These are phyloP conservation scores for Suillus americanus DNA, from an alignment of 768 basidiomycete species.

Conservation along the genomic window DNA sequence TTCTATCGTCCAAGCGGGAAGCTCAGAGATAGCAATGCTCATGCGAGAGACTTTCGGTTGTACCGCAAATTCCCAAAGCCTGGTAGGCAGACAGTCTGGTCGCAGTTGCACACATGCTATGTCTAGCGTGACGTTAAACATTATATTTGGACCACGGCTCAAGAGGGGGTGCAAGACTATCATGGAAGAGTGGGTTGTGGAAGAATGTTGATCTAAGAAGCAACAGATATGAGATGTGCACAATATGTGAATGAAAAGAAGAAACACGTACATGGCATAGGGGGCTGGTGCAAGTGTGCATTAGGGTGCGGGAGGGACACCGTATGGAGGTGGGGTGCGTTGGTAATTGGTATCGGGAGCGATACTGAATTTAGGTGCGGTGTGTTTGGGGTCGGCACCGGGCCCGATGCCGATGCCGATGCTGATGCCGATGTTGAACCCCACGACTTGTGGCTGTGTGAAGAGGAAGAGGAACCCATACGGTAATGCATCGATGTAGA, in stretches of 20 bases:
- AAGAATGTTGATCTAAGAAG: slow-evolving; percentile 13
- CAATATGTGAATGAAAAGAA: not conserved
- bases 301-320: slow-evolving; percentile 34
- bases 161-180: slow-evolving; percentile 26
- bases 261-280: slow-evolving; percentile 21
- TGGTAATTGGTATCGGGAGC: slow-evolving; percentile 22
- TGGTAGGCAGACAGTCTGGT: slow-evolving; percentile 15
- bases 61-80: slow-evolving; percentile 23
- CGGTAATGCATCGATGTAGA: slow-evolving; percentile 20
- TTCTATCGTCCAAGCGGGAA: slow-evolving; percentile 31
- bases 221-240: slow-evolving; percentile 5
- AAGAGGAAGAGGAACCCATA: slow-evolving; percentile 13
- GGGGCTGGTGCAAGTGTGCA: slow-evolving; percentile 17
- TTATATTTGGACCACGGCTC: slow-evolving; percentile 15
- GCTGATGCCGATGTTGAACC: slow-evolving; percentile 15
- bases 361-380: slow-evolving; percentile 12
- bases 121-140: slow-evolving; percentile 27
- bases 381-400: slow-evolving; percentile 19
- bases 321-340: slow-evolving; percentile 25
- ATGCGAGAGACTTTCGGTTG: slow-evolving; percentile 19
- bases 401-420: slow-evolving; percentile 15
- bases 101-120: slow-evolving; percentile 22
- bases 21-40: slow-evolving; percentile 18
- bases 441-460: slow-evolving; percentile 21
- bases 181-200: slow-evolving; percentile 11